These are phyloP conservation scores for Meyerozyma carpophila DNA, from an alignment of 1,139 yeast species.

Conservation along the genomic window DNA sequence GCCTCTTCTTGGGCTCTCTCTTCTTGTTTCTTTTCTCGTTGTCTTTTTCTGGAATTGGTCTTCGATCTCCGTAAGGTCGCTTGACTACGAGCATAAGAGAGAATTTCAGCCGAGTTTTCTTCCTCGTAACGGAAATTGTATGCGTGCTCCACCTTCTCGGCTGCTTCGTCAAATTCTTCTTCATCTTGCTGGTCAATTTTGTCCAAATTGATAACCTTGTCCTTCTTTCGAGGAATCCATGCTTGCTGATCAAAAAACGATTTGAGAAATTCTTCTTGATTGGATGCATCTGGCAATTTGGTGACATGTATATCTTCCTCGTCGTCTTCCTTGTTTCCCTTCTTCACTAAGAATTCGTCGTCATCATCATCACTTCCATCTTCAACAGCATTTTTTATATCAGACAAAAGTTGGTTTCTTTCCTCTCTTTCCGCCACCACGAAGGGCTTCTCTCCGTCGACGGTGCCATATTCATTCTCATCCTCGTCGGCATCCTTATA, in stretches of 20 bases:
- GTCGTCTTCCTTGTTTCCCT: constrained; percentile 22
- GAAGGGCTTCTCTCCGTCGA: constrained; percentile 60
- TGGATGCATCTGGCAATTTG: constrained; percentile 64
- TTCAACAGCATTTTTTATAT: constrained; percentile 64
- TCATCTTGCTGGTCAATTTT: constrained; percentile 62
- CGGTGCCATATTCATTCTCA: constrained; percentile 35
- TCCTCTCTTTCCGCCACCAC: constrained; percentile 75
- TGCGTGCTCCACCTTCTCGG: constrained; percentile 84
- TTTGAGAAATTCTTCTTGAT: constrained; percentile 64
- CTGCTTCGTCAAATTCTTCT: constrained; percentile 88
- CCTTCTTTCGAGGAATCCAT: constrained; percentile 72
- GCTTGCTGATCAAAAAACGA: constrained; percentile 75
- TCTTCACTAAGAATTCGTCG: constrained; percentile 49
- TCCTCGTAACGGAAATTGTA: constrained; percentile 95
- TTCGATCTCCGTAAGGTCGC: constrained; percentile 85
- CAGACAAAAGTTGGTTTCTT: constrained; percentile 62
- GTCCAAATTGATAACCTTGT: constrained; percentile 53
- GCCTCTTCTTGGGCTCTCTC: constrained; percentile 46
- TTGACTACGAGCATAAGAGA: constrained; percentile 94
- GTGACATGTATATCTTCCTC: constrained; percentile 14
- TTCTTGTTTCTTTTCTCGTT: constrained; percentile 68
- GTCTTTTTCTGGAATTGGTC: constrained; percentile 70
- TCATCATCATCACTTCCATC: constrained; percentile 39
- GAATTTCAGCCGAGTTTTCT: constrained; percentile 83
- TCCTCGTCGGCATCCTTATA: constrained; percentile 46